Percentiles rank a stretch among this genome's conserved stretches.
phyloP scores from a whole-genome alignment of 164 flowering plant species.

The Pachysandra terminalis region DNA sequence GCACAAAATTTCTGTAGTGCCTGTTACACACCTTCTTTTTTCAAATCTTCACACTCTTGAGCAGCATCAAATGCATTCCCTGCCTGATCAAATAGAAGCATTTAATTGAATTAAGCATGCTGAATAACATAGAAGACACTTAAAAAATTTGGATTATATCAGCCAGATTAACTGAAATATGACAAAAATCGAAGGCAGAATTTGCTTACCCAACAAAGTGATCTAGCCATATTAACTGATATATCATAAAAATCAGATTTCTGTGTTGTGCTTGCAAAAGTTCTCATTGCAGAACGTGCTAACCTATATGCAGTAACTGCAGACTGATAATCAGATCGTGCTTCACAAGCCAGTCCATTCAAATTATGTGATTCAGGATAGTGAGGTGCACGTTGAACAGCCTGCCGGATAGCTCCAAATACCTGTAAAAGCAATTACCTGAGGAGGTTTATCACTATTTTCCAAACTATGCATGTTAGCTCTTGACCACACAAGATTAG shows the following conservation, averaged over 20 bases:
- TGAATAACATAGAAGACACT: background rate
- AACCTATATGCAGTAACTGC: conserved; percentile 63
- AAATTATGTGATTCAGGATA: conserved; percentile 86
- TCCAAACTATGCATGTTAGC: background rate
- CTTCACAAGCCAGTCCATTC: conserved; percentile 73
- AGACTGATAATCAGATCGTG: conserved; percentile 57
- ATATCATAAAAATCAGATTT: conserved; percentile 44
- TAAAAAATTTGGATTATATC: background rate
- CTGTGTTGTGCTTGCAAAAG: conserved; percentile 22
- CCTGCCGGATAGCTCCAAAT: conserved; percentile 78
- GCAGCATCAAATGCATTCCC: conserved; percentile 60
- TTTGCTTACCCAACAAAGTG: conserved; percentile 54
- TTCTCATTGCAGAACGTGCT: conserved; percentile 49
- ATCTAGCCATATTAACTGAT: conserved; percentile 76
- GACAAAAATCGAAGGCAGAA: background rate
- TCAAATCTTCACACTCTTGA: conserved; percentile 61
- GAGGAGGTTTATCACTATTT: background rate
- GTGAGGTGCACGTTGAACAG: conserved; percentile 76
- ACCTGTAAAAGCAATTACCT: conserved; percentile 44
- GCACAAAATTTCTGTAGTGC: too few relatives aligned
- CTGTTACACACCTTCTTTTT: conserved; percentile 71
- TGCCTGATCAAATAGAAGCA: conserved; percentile 44
- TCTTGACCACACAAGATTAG: too few relatives aligned
- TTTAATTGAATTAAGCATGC: background rate
- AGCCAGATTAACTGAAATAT: too few relatives aligned